Evolutionary conservation across 345 rosid genomes (phyloP).

Genomic region (Linum tenue): DNA sequence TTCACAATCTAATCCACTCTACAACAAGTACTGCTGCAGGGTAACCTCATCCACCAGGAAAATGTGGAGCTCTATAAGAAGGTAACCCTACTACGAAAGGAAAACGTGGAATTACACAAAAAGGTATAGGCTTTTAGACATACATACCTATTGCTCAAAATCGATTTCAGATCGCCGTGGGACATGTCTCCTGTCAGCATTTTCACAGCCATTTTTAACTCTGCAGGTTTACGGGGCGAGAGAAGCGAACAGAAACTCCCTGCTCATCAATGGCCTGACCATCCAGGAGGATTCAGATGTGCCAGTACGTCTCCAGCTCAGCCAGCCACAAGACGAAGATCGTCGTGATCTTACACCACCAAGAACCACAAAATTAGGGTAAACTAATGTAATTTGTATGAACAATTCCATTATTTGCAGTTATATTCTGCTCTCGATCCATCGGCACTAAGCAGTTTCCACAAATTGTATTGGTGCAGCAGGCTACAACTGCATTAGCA

Average conservation of each 20-base stretch:
- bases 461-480: conserved; percentile 26
- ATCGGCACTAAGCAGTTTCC: not conserved
- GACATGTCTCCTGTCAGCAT: no score
- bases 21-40: not conserved
- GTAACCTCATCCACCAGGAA: conserved; percentile 6
- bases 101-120: conserved; percentile 12
- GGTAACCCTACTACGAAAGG: conserved; percentile 6
- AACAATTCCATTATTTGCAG: not conserved
- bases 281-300: conserved; percentile 40
- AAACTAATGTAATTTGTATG: conserved; percentile 2
- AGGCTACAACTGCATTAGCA: conserved; percentile 48
- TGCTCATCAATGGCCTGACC: conserved; percentile 36
- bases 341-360: conserved; percentile 26
- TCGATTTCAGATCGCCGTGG: no score
- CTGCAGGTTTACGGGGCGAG: conserved; percentile 42
- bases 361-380: conserved; percentile 52
- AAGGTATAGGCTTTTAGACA: conserved; percentile 1
- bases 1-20: not conserved
- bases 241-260: conserved; percentile 19
- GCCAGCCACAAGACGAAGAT: conserved; percentile 49
- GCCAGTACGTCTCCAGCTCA: conserved; percentile 57
- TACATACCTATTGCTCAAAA: not conserved
- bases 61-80: conserved; percentile 7
- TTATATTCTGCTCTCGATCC: conserved; percentile 10
- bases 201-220: conserved; percentile 17